Percentiles rank a stretch among this genome's conserved stretches.
These are phyloP conservation scores for Solanum aculeatissimum DNA, from an alignment of 305 asterid species.

Conservation along the genomic window DNA sequence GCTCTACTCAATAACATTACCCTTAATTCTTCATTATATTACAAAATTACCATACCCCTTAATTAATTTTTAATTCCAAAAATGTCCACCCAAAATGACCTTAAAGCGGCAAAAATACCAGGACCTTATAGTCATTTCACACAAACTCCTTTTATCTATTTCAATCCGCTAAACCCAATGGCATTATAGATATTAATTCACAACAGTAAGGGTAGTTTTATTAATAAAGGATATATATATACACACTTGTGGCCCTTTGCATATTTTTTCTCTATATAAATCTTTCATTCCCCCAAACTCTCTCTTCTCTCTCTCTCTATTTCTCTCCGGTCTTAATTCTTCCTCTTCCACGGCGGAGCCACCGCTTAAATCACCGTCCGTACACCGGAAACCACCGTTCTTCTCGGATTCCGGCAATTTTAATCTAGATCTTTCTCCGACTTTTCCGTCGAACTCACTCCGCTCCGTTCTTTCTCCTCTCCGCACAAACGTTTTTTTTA, in stretches of 20 bases:
- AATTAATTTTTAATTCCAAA: background rate
- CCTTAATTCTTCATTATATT: background rate
- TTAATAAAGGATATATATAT: background rate
- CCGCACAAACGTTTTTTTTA: background rate
- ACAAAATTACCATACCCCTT: background rate
- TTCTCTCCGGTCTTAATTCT: background rate
- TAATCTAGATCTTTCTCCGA: background rate
- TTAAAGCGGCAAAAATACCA: background rate
- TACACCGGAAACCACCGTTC: background rate
- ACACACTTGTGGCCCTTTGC: background rate
- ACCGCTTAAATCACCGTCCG: background rate
- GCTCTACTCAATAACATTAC: background rate
- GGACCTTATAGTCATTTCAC: background rate
- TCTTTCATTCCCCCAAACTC: background rate
- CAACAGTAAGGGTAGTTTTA: background rate
- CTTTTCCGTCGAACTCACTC: background rate
- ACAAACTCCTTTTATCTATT: background rate
- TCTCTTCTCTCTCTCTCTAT: background rate
- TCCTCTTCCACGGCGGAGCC: background rate
- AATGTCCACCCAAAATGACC: background rate
- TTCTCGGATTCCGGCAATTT: background rate
- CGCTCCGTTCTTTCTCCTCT: background rate
- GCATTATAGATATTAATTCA: background rate
- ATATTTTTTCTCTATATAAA: background rate
- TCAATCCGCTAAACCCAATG: background rate